Evolutionary conservation across 2,329 filamentous ascomycete genomes (phyloP), one percentile per base, ranked within the genome.

Genomic region (Claviceps pazoutovae): DNA sequence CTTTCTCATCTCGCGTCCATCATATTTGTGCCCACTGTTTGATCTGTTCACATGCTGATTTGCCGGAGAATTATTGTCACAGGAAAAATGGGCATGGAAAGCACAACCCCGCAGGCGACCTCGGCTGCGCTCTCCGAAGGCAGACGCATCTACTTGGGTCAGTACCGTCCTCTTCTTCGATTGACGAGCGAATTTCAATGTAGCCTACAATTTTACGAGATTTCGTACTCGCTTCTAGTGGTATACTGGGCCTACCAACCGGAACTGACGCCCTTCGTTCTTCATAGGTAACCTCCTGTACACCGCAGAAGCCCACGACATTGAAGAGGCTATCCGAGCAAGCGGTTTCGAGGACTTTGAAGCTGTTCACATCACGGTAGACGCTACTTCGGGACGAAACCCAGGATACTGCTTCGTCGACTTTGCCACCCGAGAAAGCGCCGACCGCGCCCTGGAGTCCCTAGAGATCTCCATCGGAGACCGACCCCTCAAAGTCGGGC

Each of bases 321-420:
- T 86, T 38, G 82, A 85, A 61, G 70, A 79, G 48, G 72, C 71
- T 19, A 66, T 85, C 30, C 68, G 73, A 26, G 67, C 71, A 34
- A 58, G 61, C 19, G 65, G 61, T n/a, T 68, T 73, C 16, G 62
- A 56, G 3, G 56, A 63, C 14, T 66, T 66, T 52, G 72, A 76
- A 56, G 76, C 78, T 46, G 77, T 87, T 56, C 80, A 84, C 62
- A 83, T 88, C 58, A 82, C 81, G 1, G 74, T 84, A 50, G 83
- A 88, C 59, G 76, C 81, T 1, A 79, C 84, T 63, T 83, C 77
- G 34, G 78, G 75, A 42, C 73, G 83, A 45, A 88, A 87, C 62
- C 83, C 83, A 0, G 83, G 81, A 39, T 53, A 53, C 67, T 88
- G 83, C 68, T 88, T 88, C 58, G 78, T 87, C 46, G 83, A 88